These are phyloP conservation scores for Coriaria nepalensis DNA, from an alignment of 306 rosid genomes.

Conservation along the genomic window DNA sequence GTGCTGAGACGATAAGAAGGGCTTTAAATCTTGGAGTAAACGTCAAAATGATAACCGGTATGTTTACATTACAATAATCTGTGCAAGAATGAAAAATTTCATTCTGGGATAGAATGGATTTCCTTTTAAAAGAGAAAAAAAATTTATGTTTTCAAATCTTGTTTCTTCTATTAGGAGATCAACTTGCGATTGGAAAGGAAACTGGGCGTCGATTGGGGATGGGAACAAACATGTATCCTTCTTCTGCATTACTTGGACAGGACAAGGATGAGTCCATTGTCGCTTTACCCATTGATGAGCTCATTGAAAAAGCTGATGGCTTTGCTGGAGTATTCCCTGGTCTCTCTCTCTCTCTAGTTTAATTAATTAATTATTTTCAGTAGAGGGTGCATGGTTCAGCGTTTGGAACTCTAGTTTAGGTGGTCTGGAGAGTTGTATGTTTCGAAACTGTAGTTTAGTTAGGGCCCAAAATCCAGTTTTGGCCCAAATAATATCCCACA, in stretches of 20 bases:
- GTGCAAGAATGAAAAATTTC: no score
- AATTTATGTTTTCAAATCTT: constrained; percentile 5
- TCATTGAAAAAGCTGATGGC: constrained; percentile 95
- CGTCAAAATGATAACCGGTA: constrained; percentile 98
- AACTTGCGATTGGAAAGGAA: constrained; percentile 96
- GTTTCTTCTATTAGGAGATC: constrained; percentile 60
- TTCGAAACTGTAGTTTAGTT: no score
- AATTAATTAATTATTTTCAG: background rate
- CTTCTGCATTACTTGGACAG: constrained; percentile 95
- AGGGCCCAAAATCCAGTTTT: no score
- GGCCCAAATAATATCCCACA: no score
- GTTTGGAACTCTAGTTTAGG: no score
- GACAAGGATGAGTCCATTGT: constrained; percentile 83
- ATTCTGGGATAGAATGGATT: no score
- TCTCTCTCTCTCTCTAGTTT: constrained; percentile 10
- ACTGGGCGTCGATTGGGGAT: constrained; percentile 98
- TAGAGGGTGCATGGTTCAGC: background rate
- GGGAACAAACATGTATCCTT: constrained; percentile 99
- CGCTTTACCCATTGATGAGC: constrained; percentile 78
- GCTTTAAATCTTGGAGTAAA: constrained; percentile 94
- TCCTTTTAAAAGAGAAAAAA: no score
- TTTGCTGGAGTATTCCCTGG: constrained; percentile 99
- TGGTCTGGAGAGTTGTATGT: no score
- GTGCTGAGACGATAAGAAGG: constrained; percentile 96
- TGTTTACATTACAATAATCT: background rate